Conservation (phyloP, 2,329 filamentous ascomycete species). For the Xylariaceae sp. region DNA sequence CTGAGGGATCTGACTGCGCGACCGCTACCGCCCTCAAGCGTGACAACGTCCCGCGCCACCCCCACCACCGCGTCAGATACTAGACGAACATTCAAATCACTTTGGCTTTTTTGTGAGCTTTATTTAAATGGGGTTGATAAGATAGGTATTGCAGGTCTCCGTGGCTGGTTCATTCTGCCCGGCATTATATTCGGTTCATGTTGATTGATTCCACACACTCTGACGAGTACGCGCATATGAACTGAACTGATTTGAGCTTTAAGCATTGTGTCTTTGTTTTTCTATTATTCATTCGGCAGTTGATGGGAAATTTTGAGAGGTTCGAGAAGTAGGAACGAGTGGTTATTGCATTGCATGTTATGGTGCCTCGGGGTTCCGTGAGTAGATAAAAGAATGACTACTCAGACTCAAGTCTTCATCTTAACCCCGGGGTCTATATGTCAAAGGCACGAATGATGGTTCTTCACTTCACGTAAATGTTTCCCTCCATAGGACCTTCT, state of each 20-base stretch:
- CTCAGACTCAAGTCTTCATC: background rate
- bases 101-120: conserved; percentile 24
- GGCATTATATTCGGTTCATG: conserved; percentile 27
- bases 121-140: conserved; percentile 25
- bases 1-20: conserved; percentile 31
- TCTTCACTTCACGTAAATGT: conserved; percentile 27
- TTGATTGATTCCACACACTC: conserved; percentile 24
- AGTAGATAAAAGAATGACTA: background rate
- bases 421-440: conserved; percentile 1
- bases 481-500: conserved; percentile 4
- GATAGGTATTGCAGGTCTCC: conserved; percentile 22
- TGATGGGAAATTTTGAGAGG: background rate
- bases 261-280: conserved; percentile 13
- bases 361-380: conserved; percentile 17
- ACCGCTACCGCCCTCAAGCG: conserved; percentile 18
- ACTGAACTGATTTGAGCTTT: conserved; percentile 19
- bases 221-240: conserved; percentile 25
- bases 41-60: conserved; percentile 38
- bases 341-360: conserved; percentile 22
- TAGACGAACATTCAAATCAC: conserved; percentile 10
- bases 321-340: conserved; percentile 12
- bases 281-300: conserved; percentile 11
- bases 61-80: conserved; percentile 22
- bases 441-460: conserved; percentile 1
- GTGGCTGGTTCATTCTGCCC: conserved; percentile 24